Conservation (phyloP, 257 asterid genomes). For the Primulina eburnea region DNA sequence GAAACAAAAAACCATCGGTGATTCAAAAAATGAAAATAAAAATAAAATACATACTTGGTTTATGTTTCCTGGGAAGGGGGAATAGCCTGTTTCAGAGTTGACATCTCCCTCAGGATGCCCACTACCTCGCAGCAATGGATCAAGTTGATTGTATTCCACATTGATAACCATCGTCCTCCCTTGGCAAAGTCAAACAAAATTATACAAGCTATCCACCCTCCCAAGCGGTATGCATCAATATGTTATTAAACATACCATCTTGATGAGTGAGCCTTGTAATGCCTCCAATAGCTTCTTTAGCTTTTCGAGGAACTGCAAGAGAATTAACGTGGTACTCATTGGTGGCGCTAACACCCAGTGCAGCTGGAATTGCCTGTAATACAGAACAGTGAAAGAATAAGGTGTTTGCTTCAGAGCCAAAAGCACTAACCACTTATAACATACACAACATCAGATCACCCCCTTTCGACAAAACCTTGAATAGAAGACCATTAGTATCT, state of each 20-base stretch:
- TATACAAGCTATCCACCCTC: background rate
- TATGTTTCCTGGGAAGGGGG: constrained; percentile 98
- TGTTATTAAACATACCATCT: constrained; percentile 55
- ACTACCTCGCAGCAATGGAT: constrained; percentile 90
- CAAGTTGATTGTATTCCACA: constrained; percentile 99
- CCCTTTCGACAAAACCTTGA: constrained; percentile 59
- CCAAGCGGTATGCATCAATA: constrained; percentile 11
- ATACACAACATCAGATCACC: constrained; percentile 11
- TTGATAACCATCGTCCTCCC: constrained; percentile 98
- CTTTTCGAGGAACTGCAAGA: constrained; percentile 97
- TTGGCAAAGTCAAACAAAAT: constrained; percentile 27
- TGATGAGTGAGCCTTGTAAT: constrained; percentile 82
- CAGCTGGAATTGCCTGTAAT: constrained; percentile 83
- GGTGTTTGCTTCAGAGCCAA: constrained; percentile 9
- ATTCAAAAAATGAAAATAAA: constrained; percentile 16
- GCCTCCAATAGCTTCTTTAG: constrained; percentile 99
- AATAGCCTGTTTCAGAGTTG: constrained; percentile 88
- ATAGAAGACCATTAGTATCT: constrained; percentile 96
- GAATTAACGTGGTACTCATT: constrained; percentile 92
- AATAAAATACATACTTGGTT: constrained; percentile 63
- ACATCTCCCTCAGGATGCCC: constrained; percentile 94
- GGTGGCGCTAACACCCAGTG: constrained; percentile 85
- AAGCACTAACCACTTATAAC: background rate
- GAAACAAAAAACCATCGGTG: background rate
- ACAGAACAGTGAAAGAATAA: constrained; percentile 11